A percentile compares a stretch with the other conserved stretches of the same genome.
These are phyloP conservation scores for Candida chauliodis DNA, from an alignment of 805 yeast genomes.

Conservation along the genomic window DNA sequence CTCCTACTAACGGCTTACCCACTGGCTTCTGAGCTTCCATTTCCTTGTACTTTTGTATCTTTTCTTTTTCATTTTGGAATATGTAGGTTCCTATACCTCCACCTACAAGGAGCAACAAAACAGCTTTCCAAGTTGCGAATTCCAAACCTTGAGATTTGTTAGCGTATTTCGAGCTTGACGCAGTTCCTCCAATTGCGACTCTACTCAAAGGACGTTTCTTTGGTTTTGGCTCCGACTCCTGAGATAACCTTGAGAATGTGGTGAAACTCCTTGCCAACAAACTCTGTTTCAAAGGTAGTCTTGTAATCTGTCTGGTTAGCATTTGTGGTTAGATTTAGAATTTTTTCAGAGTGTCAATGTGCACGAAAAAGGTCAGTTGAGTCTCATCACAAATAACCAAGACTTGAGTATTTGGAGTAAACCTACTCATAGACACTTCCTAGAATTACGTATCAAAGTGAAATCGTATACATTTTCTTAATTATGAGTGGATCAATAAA, in stretches of 20 bases:
- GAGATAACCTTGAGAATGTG: background rate
- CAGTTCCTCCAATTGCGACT: constrained; percentile 68
- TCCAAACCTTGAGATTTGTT: constrained; percentile 45
- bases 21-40: constrained; percentile 83
- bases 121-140: constrained; percentile 83
- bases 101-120: constrained; percentile 56
- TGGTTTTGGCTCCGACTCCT: background rate
- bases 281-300: too few relatives aligned
- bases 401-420: too few relatives aligned
- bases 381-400: too few relatives aligned
- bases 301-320: background rate
- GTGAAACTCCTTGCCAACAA: too few relatives aligned
- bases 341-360: too few relatives aligned
- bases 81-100: constrained; percentile 73
- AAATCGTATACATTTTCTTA: too few relatives aligned
- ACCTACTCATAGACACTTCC: too few relatives aligned
- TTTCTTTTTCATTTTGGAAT: constrained; percentile 73
- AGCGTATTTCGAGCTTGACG: constrained; percentile 30
- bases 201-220: constrained; percentile 67
- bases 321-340: background rate
- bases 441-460: too few relatives aligned
- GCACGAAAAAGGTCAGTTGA: too few relatives aligned
- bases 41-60: constrained; percentile 67
- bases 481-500: too few relatives aligned
- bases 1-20: constrained; percentile 93